Percentiles rank a stretch among this genome's conserved stretches.
These are phyloP conservation scores for Achaetomium macrosporum DNA, from an alignment of 2,329 filamentous ascomycete genomes.

Conservation along the genomic window DNA sequence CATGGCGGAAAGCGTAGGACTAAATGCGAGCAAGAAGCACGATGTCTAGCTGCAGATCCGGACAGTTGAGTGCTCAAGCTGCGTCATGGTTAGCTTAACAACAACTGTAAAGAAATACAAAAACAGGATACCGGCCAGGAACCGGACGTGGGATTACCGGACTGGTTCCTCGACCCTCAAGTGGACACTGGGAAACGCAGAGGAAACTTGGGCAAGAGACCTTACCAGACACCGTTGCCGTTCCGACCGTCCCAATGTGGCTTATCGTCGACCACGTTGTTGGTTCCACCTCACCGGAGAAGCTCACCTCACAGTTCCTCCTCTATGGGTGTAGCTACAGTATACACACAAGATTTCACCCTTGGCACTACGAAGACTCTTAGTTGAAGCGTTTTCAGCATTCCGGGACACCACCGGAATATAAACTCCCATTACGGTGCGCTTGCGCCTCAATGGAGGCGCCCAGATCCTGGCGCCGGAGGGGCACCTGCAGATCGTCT, in stretches of 20 bases:
- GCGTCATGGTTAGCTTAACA: slow-evolving; percentile 1
- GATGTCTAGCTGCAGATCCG: neutral
- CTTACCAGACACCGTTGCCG: too few relatives aligned
- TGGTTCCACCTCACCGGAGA: too few relatives aligned
- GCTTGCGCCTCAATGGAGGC: slow-evolving; percentile 2
- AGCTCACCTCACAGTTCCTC: too few relatives aligned
- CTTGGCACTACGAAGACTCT: too few relatives aligned
- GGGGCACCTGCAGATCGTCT: slow-evolving; percentile 16
- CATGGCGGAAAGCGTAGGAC: slow-evolving; percentile 7
- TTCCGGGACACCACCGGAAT: neutral
- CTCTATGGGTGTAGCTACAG: too few relatives aligned
- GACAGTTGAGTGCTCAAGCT: neutral
- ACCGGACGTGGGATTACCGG: neutral
- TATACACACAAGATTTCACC: too few relatives aligned
- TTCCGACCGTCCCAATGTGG: too few relatives aligned
- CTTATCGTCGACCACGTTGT: too few relatives aligned
- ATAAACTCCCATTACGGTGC: slow-evolving; percentile 6
- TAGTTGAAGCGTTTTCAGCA: neutral
- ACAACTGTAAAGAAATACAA: neutral
- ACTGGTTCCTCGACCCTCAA: neutral
- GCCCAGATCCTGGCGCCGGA: slow-evolving; percentile 2
- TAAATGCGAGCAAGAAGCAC: neutral
- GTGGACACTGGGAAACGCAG: neutral
- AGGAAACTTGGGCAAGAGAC: neutral
- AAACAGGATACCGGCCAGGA: neutral